Evolutionary conservation across 805 yeast genomes (phyloP), one percentile per base, ranked within the genome.

Genomic region (Brettanomyces naardenensis): DNA sequence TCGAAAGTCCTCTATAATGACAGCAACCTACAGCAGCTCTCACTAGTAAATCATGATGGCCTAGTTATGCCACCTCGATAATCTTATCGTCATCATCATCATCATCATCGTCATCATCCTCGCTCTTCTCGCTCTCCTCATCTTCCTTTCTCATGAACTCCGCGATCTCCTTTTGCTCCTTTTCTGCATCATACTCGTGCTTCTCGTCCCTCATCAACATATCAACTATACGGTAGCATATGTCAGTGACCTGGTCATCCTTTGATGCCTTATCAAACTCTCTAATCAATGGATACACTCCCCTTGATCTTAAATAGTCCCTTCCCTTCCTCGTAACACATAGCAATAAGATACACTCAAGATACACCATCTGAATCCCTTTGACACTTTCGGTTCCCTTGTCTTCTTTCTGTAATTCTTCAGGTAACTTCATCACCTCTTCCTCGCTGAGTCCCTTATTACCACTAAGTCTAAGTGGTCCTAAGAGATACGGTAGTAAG

Each of bases 161-260:
- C 5, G 68, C 69, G 31, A 78, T 68, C 44, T 67, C 50, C 3
- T 36, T 37, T 7, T 39, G 63, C 38, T 71, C 74, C 20, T 64
- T 73, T 31, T 69, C 74, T 22, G 73, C 75, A 22, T 66, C 73
- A 43, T 63, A 67, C n/a, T 57, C 66, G 27, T 75, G 71, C 7
- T 71, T 73, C 52, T 89, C 97, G 53, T 90, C 97, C 66, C 97
- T 77, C 92, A 84, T 83, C 45, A 90, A 68, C 78, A 87, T 74
- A 56, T 90, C 90, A 18, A 89, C 98, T 29, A 84, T 59, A 55
- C 92, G 72, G 49, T 87, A 95, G 63, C 92, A 80, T 31, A 83
- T 61, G 31, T 83, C 94, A 31, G 66, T 66, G 18, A 86, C 69
- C 15, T 45, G 64, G 30, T 63, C 60, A 6, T 44, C 59, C 18